Conservation (phyloP, 345 rosid genomes). For the Carallia brachiata region DNA sequence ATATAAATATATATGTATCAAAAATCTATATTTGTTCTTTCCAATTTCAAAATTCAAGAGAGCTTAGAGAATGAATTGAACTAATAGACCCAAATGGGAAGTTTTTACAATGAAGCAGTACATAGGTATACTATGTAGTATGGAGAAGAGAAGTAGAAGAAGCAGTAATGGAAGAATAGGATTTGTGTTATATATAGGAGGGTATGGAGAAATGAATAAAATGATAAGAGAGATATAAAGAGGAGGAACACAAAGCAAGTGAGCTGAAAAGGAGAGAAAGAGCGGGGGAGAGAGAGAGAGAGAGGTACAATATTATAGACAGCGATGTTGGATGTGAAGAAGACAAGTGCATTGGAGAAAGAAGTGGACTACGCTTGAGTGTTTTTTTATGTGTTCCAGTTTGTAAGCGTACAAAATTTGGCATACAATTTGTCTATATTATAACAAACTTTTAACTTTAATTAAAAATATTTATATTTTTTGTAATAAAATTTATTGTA, state of each 20-base stretch:
- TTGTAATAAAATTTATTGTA: too few relatives aligned
- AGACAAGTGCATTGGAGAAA: slow-evolving; percentile 72
- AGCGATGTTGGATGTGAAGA: slow-evolving; percentile 74
- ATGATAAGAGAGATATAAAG: slow-evolving; percentile 57
- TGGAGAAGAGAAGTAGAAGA: not conserved
- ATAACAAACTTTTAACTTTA: too few relatives aligned
- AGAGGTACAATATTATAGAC: slow-evolving; percentile 47
- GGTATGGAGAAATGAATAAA: slow-evolving; percentile 40
- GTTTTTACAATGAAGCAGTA: not conserved
- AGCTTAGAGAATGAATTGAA: not conserved
- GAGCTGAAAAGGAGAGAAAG: slow-evolving; percentile 23
- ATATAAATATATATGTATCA: too few relatives aligned
- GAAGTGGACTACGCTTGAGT: slow-evolving; percentile 34
- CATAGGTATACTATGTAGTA: not conserved
- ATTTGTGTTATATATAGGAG: slow-evolving; percentile 21
- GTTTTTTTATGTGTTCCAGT: not conserved
- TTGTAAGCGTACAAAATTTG: too few relatives aligned
- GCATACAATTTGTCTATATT: too few relatives aligned
- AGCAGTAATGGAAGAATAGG: slow-evolving; percentile 2
- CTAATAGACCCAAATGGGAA: not conserved
- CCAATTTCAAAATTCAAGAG: not conserved
- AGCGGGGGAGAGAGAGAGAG: slow-evolving; percentile 23
- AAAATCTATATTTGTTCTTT: too few relatives aligned
- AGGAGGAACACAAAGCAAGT: slow-evolving; percentile 55
- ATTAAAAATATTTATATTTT: too few relatives aligned